Base-by-base conservation (phyloP, 441 rosid species). In the Cnidoscolus chayamansa region DNA sequence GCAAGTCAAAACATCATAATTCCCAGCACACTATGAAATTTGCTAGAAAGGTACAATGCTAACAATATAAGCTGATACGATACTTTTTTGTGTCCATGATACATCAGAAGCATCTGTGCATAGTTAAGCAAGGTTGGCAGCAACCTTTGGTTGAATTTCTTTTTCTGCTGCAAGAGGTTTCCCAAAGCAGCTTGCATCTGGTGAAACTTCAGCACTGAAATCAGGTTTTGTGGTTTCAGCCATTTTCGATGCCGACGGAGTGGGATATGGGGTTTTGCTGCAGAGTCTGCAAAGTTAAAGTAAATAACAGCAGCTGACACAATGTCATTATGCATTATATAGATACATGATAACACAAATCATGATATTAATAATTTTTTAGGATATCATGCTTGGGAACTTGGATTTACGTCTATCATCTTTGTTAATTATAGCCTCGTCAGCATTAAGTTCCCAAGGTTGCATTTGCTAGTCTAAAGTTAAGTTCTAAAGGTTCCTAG, bases 251-350 rank as follows among this genome's bases (percentile, higher is more conserved):
- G 60, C 82, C 9, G 71, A 48, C 65, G 87, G 75, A 63, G 75
- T 54, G 67, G 88, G 74, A 74, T 93, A 93, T 45, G 98, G 97
- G 70, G 61, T 84, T 86, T 81, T 93, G 86, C 77, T 88, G 79
- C 88, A 86, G 89, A 88, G 71, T 86, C 98, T 93, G 79, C 81
- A 70, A 11, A 35, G 10, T 10, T 1, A 53, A 19, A 32, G n/a
- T n/a, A 32, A 16, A 9, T 7, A n/a, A 5, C 4, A 25, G 10
- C 17, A 35, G 48, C 17, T 47, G n/a, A 16, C 49, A 19, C 0
- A 5, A 53, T 63, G 59, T 35, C 12, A 50, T 50, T 15, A 16
- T 8, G 49, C 43, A 19, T 51, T 40, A 63, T 40, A 16, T 10
- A 12, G 12, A 20, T 40, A 7, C 43, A 31, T 30, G 1, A 45